A percentile compares a stretch with the other conserved stretches of the same genome.
These are phyloP conservation scores for Fonsecaea pugnacius DNA, from an alignment of 2,329 filamentous ascomycete genomes.

Conservation along the genomic window DNA sequence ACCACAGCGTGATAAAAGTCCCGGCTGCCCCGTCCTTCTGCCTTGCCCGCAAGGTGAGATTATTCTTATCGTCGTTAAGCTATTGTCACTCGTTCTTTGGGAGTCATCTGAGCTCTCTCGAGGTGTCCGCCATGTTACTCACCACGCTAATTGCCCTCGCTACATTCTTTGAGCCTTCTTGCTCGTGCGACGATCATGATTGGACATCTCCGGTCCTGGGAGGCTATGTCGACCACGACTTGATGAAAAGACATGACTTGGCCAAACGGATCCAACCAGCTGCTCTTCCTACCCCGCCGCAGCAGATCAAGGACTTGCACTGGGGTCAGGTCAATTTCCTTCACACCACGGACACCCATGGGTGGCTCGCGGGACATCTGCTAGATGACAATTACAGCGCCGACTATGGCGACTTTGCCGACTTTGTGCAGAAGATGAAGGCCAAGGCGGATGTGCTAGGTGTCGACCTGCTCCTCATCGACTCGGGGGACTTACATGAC, in stretches of 20 bases:
- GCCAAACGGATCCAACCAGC: slow-evolving; percentile 34
- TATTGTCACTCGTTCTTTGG: background rate
- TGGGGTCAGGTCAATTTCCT: slow-evolving; percentile 68
- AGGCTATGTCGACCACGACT: slow-evolving; percentile 32
- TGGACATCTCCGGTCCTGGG: slow-evolving; percentile 36
- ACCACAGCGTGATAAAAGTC: slow-evolving; percentile 5
- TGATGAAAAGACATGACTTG: slow-evolving; percentile 35
- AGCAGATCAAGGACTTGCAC: slow-evolving; percentile 48
- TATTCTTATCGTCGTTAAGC: background rate
- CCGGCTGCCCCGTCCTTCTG: background rate
- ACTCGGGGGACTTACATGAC: slow-evolving; percentile 69
- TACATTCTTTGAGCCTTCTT: slow-evolving; percentile 13
- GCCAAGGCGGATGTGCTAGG: slow-evolving; percentile 60
- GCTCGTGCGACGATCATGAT: slow-evolving; percentile 35
- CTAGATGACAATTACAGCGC: slow-evolving; percentile 86
- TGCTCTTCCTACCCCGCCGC: slow-evolving; percentile 29
- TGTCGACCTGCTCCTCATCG: slow-evolving; percentile 64
- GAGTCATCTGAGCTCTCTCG: background rate
- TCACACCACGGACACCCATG: slow-evolving; percentile 93
- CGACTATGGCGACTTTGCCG: slow-evolving; percentile 69
- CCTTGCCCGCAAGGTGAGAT: background rate
- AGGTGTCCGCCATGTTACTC: slow-evolving; percentile 25
- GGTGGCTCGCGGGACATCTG: slow-evolving; percentile 91
- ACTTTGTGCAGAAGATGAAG: slow-evolving; percentile 65
- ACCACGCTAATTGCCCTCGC: slow-evolving; percentile 19